A percentile compares a stretch with the other conserved stretches of the same genome.
Conservation (phyloP, 129 eudicot species). For the Chrysanthemum lavandulifolium region DNA sequence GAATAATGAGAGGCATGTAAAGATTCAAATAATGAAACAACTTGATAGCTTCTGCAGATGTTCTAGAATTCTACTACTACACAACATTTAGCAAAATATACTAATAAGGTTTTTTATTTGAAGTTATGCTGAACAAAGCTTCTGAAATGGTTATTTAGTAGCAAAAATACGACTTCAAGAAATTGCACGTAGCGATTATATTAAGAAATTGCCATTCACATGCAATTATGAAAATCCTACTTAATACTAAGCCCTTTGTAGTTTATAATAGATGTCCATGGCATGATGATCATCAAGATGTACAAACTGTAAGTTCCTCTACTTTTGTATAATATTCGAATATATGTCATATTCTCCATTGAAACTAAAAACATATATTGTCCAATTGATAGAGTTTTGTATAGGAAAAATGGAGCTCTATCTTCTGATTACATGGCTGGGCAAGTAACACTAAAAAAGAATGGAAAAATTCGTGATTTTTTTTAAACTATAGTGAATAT, state of each 20-base stretch:
- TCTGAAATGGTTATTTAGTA: too few relatives aligned
- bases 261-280: conserved; percentile 83
- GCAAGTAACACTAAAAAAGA: conserved; percentile 76
- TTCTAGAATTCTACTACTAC: too few relatives aligned
- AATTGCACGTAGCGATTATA: too few relatives aligned
- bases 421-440: conserved; percentile 42
- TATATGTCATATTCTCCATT: neutral
- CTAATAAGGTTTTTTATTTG: too few relatives aligned
- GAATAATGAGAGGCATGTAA: too few relatives aligned
- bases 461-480: conserved; percentile 73
- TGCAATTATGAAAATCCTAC: conserved; percentile 7
- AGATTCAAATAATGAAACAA: too few relatives aligned
- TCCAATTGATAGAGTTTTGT: conserved; percentile 19
- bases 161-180: conserved; percentile 18
- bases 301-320: conserved; percentile 64
- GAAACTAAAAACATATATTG: neutral
- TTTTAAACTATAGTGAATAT: conserved; percentile 7
- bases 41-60: too few relatives aligned
- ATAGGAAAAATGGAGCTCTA: conserved; percentile 51
- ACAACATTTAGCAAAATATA: too few relatives aligned
- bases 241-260: conserved; percentile 34
- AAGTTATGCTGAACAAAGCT: too few relatives aligned
- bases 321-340: neutral
- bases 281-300: conserved; percentile 46
- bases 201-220: neutral